phyloP scores from a whole-genome alignment of 495 filamentous ascomycete genomes.

The Staphylotrichum tortipilum region DNA sequence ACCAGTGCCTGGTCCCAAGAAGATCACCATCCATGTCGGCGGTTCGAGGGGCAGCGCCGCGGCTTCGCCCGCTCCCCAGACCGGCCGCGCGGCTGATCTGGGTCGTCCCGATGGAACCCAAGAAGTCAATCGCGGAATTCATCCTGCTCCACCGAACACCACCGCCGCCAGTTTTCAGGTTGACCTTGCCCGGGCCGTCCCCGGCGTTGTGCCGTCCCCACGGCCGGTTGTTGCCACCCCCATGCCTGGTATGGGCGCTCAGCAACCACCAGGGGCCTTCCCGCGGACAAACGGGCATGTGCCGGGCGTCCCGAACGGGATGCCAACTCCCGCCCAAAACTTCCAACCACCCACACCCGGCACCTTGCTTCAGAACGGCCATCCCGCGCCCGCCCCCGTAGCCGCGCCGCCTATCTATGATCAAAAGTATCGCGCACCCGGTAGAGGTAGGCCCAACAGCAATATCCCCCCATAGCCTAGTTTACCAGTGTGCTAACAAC shows the following conservation, averaged over 20 bases:
- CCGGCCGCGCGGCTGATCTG: conserved; percentile 32
- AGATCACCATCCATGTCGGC: conserved; percentile 48
- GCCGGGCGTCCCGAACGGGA: conserved; percentile 19
- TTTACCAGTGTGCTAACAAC: too few relatives aligned
- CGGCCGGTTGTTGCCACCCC: conserved; percentile 33
- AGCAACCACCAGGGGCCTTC: conserved; percentile 28
- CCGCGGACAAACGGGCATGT: conserved; percentile 29
- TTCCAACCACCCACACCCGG: conserved; percentile 24
- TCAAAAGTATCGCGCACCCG: conserved; percentile 33
- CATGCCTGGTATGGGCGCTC: conserved; percentile 36
- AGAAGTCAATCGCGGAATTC: conserved; percentile 19
- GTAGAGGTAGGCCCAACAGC: conserved; percentile 50
- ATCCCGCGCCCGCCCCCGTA: conserved; percentile 6
- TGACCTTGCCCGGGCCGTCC: conserved; percentile 37
- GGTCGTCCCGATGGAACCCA: conserved; percentile 17
- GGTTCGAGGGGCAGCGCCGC: conserved; percentile 41
- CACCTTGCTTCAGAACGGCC: conserved; percentile 21
- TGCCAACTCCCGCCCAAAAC: background rate
- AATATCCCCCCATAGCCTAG: background rate
- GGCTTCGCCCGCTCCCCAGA: conserved; percentile 47
- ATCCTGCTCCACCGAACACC: conserved; percentile 13
- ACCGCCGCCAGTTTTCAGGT: conserved; percentile 24
- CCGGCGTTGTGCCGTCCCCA: conserved; percentile 39
- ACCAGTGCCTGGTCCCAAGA: conserved; percentile 31
- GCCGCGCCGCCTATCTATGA: conserved; percentile 21